phyloP scores from a whole-genome alignment of 108 stramenopile genomes.

The Schizochytrium sp. region DNA sequence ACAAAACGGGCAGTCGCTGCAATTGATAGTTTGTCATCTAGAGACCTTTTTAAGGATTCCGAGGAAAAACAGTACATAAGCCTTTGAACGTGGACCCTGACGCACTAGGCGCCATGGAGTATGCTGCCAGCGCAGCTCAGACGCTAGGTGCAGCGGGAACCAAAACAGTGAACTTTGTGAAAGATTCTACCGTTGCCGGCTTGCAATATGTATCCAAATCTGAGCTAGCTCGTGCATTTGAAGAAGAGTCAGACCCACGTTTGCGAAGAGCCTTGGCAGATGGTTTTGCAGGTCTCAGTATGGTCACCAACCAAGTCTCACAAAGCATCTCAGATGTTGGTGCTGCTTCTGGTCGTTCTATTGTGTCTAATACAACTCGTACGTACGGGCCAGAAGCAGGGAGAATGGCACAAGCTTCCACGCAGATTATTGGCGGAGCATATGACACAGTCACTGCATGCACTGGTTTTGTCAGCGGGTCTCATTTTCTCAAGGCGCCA shows the following conservation, averaged over 20 bases:
- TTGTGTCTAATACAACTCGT: not conserved
- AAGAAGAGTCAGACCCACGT: not conserved
- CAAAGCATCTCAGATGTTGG: not conserved
- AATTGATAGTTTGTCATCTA: not conserved
- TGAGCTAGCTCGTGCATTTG: slow-evolving; percentile 9
- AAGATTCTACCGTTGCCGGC: not conserved
- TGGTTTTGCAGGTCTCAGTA: not conserved
- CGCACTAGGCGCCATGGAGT: not conserved
- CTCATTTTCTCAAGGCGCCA: not conserved
- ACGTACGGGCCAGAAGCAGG: slow-evolving; percentile 10
- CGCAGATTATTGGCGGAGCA: slow-evolving; percentile 1
- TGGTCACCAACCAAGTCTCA: not conserved
- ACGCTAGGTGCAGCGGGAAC: not conserved
- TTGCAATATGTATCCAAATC: not conserved
- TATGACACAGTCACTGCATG: not conserved
- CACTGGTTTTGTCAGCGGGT: not conserved
- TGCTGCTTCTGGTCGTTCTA: not conserved
- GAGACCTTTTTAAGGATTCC: not conserved
- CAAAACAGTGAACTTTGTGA: not conserved
- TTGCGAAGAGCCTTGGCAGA: slow-evolving; percentile 11
- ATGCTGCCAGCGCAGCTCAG: not conserved
- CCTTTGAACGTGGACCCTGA: not conserved
- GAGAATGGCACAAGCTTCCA: slow-evolving; percentile 10
- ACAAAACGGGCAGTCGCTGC: not conserved
- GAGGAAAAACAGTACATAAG: no score